phyloP scores from a whole-genome alignment of 2,329 filamentous ascomycete species.

The Thelonectria rubi region DNA sequence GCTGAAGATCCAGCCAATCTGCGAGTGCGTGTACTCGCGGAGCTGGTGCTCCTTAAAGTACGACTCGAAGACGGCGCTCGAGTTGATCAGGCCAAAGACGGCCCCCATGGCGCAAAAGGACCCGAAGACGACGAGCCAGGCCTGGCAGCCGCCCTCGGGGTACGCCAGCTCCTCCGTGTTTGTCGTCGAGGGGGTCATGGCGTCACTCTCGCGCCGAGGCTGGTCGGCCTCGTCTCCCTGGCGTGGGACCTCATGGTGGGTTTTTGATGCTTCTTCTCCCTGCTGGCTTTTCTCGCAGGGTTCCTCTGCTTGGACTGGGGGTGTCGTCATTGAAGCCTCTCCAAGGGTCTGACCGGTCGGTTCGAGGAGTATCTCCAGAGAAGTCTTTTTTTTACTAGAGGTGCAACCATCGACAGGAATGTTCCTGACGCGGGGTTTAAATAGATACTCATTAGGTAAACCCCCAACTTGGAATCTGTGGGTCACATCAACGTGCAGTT shows the following conservation, averaged over 20 bases:
- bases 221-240: no score
- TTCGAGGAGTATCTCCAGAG: no score
- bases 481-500: no score
- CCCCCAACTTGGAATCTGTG: no score
- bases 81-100: slow-evolving; percentile 73
- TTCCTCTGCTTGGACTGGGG: slow-evolving; percentile 7
- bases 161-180: slow-evolving; percentile 3
- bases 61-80: slow-evolving; percentile 67
- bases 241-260: not conserved
- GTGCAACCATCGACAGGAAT: no score
- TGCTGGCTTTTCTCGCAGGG: slow-evolving; percentile 12
- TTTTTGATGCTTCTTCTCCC: slow-evolving; percentile 16
- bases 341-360: no score
- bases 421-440: no score
- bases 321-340: slow-evolving; percentile 5
- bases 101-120: slow-evolving; percentile 73
- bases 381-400: no score
- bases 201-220: no score
- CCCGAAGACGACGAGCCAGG: slow-evolving; percentile 77
- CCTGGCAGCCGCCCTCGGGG: slow-evolving; percentile 69
- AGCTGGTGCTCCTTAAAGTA: slow-evolving; percentile 80
- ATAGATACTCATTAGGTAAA: no score
- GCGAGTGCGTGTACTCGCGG: slow-evolving; percentile 68
- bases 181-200: not conserved
- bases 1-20: slow-evolving; percentile 88